Evolutionary conservation across 768 basidiomycete genomes (phyloP), one percentile per base, ranked within the genome.

Genomic region (Brasilioporus rufonigricans): DNA sequence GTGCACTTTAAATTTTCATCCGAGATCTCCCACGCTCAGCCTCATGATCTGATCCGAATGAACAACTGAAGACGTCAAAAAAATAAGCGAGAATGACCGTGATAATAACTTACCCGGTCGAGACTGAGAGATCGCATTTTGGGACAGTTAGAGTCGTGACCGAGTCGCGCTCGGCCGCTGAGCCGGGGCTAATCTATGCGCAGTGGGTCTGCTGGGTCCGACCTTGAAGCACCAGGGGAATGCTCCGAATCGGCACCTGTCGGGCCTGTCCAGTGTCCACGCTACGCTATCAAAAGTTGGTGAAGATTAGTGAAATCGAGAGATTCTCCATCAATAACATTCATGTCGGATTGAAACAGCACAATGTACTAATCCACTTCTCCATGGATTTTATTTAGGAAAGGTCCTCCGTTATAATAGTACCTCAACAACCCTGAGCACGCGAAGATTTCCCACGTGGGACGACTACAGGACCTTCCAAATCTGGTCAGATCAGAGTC

Each of bases 381-480:
- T 4, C 27, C 4, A 29, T 5, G 27, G 14, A 33, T 33, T 14
- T 33, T 33, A 33, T 33, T 13, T 13, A 12, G 33, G 33, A 33
- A 33, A 8, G 33, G 27, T 29, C n/a, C n/a, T n/a, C n/a, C n/a
- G n/a, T n/a, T n/a, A n/a, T n/a, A n/a, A n/a, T n/a, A n/a, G n/a
- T n/a, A n/a, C n/a, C n/a, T 29, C 27, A 9, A 27, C 44, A 12
- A 16, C 19, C 40, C 33, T 14, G 4, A 36, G 44, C 35, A 16
- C 14, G 35, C 9, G 23, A 45, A 23, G 11, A 5, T 18, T 55
- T 65, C 68, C 56, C 62, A 67, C 59, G 58, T n/a, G 8, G 21
- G 45, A 23, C 51, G 48, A 60, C 48, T 49, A 72, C 70, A 65
- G 61, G 16, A 71, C 70, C 61, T 69, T 70, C 68, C 64, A 64